Conservation (phyloP, 2,329 filamentous ascomycete genomes). For the Botrytis tulipae region DNA sequence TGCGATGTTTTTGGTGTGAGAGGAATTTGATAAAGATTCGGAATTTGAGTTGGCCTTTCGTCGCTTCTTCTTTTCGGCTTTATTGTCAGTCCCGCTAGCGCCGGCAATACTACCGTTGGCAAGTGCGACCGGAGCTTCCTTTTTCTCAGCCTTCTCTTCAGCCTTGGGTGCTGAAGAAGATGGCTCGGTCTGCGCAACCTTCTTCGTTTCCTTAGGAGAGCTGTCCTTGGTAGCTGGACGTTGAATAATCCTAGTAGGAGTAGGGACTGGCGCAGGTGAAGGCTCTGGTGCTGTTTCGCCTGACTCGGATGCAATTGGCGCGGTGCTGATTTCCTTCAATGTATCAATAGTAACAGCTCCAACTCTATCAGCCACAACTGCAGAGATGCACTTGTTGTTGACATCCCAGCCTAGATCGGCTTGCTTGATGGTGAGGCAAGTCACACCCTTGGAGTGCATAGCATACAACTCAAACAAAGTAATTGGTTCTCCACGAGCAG, state of each 20-base stretch:
- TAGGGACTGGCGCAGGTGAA: constrained; percentile 27
- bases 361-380: constrained; percentile 71
- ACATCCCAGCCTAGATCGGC: constrained; percentile 87
- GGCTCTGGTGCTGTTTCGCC: constrained; percentile 22
- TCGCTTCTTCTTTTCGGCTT: constrained; percentile 65
- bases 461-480: constrained; percentile 92
- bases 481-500: constrained; percentile 61
- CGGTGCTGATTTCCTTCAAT: constrained; percentile 45
- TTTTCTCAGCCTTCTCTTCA: constrained; percentile 43
- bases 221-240: constrained; percentile 35
- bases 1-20: constrained; percentile 37
- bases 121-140: constrained; percentile 24
- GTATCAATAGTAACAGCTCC: constrained; percentile 74
- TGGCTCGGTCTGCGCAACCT: constrained; percentile 28
- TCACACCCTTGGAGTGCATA: constrained; percentile 97
- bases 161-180: constrained; percentile 33
- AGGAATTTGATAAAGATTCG: constrained; percentile 23
- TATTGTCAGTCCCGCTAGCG: constrained; percentile 46
- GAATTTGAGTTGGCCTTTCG: constrained; percentile 59
- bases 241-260: constrained; percentile 32
- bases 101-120: constrained; percentile 33
- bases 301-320: constrained; percentile 22
- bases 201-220: constrained; percentile 34
- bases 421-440: constrained; percentile 80
- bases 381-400: constrained; percentile 81